phyloP scores from a whole-genome alignment of 495 filamentous ascomycete species.

The Penicillium pulvis region DNA sequence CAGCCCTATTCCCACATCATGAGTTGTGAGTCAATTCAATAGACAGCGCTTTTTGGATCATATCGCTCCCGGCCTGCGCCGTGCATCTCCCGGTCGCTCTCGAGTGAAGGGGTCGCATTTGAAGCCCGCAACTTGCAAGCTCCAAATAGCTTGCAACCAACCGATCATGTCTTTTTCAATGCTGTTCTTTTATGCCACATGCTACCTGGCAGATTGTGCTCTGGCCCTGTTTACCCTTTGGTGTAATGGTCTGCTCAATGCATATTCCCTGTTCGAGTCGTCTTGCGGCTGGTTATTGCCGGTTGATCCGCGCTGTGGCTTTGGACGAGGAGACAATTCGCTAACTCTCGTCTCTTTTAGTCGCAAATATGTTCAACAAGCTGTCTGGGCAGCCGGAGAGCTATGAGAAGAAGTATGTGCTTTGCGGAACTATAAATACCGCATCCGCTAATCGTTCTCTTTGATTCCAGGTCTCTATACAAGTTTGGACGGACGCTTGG shows the following conservation, averaged over 20 bases:
- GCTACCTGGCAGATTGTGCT: constrained; percentile 1
- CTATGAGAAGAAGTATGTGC: constrained; percentile 91
- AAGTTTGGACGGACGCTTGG: constrained; percentile 90
- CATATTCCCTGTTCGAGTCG: constrained; percentile 10
- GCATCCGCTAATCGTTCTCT: background rate
- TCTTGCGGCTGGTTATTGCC: background rate
- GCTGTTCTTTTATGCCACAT: background rate
- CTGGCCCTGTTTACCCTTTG: constrained; percentile 9
- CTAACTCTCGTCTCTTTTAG: constrained; percentile 52
- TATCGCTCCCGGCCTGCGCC: background rate
- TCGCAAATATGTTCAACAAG: constrained; percentile 93
- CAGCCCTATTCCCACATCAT: constrained; percentile 31
- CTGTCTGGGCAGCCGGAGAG: constrained; percentile 96
- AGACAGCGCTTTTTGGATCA: background rate
- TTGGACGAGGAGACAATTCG: constrained; percentile 9
- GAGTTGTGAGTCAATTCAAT: constrained; percentile 34
- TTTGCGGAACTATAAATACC: constrained; percentile 9
- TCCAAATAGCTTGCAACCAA: background rate
- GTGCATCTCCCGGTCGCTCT: background rate
- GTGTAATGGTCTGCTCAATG: constrained; percentile 20
- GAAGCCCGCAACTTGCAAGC: background rate
- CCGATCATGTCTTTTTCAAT: background rate
- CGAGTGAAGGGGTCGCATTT: background rate
- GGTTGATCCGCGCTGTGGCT: background rate
- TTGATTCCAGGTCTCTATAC: constrained; percentile 69